A percentile compares a stretch with the other conserved stretches of the same genome.
Evolutionary conservation across 129 eudicot genomes (phyloP).

Genomic region (Escallonia herrerae): DNA sequence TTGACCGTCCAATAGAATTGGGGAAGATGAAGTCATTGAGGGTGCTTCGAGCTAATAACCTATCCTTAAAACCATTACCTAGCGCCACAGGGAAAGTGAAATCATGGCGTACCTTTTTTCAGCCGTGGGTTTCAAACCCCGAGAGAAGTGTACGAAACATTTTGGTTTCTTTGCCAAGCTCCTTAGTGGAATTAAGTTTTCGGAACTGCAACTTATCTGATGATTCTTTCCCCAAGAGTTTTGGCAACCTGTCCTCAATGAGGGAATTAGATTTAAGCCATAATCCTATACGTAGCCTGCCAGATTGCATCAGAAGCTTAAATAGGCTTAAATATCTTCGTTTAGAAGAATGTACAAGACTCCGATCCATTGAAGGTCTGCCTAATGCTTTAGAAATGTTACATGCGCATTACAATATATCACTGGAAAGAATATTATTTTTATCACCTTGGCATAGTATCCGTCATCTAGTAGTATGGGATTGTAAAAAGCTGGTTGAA

Average conservation of each 20-base stretch:
- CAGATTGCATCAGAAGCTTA: constrained; percentile 1
- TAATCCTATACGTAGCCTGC: neutral
- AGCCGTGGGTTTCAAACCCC: neutral
- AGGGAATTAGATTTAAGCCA: neutral
- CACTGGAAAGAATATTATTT: too few relatives aligned
- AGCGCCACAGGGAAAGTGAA: too few relatives aligned
- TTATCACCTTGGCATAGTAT: neutral
- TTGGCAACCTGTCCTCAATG: constrained; percentile 5
- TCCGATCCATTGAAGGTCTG: neutral
- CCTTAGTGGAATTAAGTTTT: constrained; percentile 7
- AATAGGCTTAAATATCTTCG: neutral
- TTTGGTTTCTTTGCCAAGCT: constrained; percentile 4
- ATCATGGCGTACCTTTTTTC: neutral
- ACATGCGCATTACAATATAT: too few relatives aligned
- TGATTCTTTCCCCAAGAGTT: constrained; percentile 9
- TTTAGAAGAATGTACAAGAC: neutral
- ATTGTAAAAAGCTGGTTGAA: neutral
- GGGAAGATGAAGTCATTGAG: neutral
- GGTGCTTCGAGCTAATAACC: neutral
- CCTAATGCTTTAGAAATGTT: neutral
- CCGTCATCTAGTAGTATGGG: neutral
- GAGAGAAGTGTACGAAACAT: neutral
- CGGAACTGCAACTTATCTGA: constrained; percentile 1
- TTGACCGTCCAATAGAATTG: neutral
- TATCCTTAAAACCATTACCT: neutral